Evolutionary conservation across 2,329 filamentous ascomycete species (phyloP), one percentile per base, ranked within the genome.

Genomic region (Aspergillus sp.): DNA sequence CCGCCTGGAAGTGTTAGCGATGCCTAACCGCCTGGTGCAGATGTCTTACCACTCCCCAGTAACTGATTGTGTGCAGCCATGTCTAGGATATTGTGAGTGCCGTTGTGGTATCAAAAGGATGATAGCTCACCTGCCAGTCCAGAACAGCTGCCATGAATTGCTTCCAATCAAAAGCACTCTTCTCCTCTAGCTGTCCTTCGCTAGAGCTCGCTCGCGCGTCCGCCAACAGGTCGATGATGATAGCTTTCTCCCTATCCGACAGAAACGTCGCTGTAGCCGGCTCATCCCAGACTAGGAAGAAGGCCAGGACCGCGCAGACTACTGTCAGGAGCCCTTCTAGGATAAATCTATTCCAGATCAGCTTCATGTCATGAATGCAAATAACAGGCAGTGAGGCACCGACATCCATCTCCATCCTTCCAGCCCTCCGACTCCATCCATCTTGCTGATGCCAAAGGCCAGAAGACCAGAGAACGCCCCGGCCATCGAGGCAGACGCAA

Each of bases 391-490:
- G 21, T 21, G 21, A 21, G 21, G 21, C 21, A 27, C 45, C 33
- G 3, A 79, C 45, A 81, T 79, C 80, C 79, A 81, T 43, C 78
- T 68, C 79, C 79, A 82, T 37, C 78, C 79, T n/a, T 69, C 70
- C 43, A 75, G 75, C 3, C 77, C 77, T 3, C 73, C 76, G 4
- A 80, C 70, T 1, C 81, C 81, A 45, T 80, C 76, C 78, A 84
- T 81, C 66, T 79, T 76, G 65, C 75, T 75, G 43, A 84, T 82
- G 3, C 68, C 80, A 61, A 75, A 82, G 2, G 82, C 82, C 0
- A 84, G 68, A 15, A 84, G 66, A 1, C 82, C 82, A 1, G 76
- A 77, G 50, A 84, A 80, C 1, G 79, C 79, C 15, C 82, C 80
- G 0, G 81, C 80, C 47, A 83, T 66, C 33, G 74, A 76, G 1